A percentile compares a stretch with the other conserved stretches of the same genome.
These are phyloP conservation scores for Thelonectria discophora DNA, from an alignment of 2,329 filamentous ascomycete genomes.

Conservation along the genomic window DNA sequence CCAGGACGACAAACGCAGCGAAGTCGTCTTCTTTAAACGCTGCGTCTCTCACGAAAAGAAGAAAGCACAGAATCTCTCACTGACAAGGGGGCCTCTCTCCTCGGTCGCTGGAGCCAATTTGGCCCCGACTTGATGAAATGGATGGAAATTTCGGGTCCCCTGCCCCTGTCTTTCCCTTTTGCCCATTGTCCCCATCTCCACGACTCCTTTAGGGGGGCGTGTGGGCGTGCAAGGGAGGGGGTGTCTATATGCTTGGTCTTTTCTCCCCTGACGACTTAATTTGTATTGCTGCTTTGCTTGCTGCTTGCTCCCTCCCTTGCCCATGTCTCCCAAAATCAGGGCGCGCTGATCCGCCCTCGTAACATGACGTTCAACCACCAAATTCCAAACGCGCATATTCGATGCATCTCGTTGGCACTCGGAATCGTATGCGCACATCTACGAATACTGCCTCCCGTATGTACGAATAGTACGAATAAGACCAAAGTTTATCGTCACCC, in stretches of 20 bases:
- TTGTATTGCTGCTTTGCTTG: too few relatives aligned
- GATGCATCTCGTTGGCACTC: background rate
- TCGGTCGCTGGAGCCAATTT: background rate
- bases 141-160: slow-evolving; percentile 1
- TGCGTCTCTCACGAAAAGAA: background rate
- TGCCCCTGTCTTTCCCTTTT: background rate
- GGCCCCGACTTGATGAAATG: background rate
- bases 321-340: slow-evolving; percentile 1
- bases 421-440: background rate
- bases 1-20: background rate
- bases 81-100: background rate
- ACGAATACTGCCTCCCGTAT: background rate
- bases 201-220: background rate
- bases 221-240: too few relatives aligned
- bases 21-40: background rate
- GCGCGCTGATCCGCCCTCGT: slow-evolving; percentile 15
- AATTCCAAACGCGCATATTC: background rate
- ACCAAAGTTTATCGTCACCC: slow-evolving; percentile 8
- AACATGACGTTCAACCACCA: slow-evolving; percentile 6
- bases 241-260: too few relatives aligned
- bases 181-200: too few relatives aligned
- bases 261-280: background rate
- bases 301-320: background rate
- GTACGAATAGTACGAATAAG: background rate
- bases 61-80: too few relatives aligned